A percentile compares a stretch with the other conserved stretches of the same genome.
Evolutionary conservation across 192 early-diverging fungal genomes (phyloP).

Genomic region (Coemansia sp.): DNA sequence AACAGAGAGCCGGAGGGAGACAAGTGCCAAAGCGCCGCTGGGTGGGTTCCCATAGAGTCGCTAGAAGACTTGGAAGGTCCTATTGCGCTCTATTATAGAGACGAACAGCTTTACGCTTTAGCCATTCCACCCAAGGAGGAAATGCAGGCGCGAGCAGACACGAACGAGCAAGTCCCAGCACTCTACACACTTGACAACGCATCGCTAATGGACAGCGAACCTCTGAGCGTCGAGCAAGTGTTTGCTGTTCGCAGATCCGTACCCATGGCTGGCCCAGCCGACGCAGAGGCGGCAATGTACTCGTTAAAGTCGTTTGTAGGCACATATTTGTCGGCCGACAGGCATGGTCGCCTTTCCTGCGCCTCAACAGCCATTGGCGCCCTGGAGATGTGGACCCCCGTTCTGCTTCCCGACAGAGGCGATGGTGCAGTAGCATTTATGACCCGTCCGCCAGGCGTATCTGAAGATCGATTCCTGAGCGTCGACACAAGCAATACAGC

Average conservation of each 20-base stretch:
- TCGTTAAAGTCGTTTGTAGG: slow-evolving; percentile 36
- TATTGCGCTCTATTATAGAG: no score
- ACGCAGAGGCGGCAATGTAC: slow-evolving; percentile 16
- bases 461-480: not conserved
- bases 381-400: slow-evolving; percentile 46
- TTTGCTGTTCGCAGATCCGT: slow-evolving; percentile 43
- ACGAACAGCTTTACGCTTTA: no score
- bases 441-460: slow-evolving; percentile 20
- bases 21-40: no score
- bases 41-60: no score
- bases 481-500: no score
- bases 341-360: slow-evolving; percentile 18
- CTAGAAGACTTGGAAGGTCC: no score
- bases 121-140: no score
- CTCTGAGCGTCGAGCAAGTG: slow-evolving; percentile 34
- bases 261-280: slow-evolving; percentile 12
- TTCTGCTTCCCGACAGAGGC: slow-evolving; percentile 34
- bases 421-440: slow-evolving; percentile 38
- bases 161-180: no score
- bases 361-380: slow-evolving; percentile 32
- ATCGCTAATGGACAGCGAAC: slow-evolving; percentile 13
- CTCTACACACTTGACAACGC: no score
- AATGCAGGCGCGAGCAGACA: no score
- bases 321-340: slow-evolving; percentile 29
- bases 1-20: no score